A percentile compares a stretch with the other conserved stretches of the same genome.
These are phyloP conservation scores for Xanthoceras sorbifolium DNA, from an alignment of 345 rosid species.

Conservation along the genomic window DNA sequence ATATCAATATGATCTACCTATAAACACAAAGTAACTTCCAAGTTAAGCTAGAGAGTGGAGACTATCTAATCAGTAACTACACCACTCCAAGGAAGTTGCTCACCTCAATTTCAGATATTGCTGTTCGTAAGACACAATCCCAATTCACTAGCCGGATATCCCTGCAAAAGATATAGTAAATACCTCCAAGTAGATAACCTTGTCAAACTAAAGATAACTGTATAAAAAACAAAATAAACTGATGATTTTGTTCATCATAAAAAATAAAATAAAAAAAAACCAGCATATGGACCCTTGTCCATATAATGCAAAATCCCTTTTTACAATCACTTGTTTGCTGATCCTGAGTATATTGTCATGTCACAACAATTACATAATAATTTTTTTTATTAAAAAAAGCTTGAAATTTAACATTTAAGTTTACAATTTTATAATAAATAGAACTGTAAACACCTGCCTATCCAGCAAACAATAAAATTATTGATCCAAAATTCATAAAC, in stretches of 20 bases:
- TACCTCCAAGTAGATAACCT: background rate
- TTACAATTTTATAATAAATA: background rate
- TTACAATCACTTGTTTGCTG: background rate
- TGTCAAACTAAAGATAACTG: background rate
- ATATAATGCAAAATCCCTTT: background rate
- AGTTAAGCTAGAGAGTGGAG: constrained; percentile 24
- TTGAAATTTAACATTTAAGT: background rate
- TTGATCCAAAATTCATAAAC: constrained; percentile 1
- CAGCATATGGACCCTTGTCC: background rate
- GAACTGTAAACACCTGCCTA: background rate
- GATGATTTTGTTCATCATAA: background rate
- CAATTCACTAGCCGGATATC: constrained; percentile 84
- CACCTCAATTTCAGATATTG: constrained; percentile 92
- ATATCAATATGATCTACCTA: constrained; percentile 87
- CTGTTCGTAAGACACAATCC: constrained; percentile 85
- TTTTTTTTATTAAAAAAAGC: background rate
- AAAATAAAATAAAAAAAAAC: background rate
- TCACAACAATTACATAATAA: background rate
- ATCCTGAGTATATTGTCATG: background rate
- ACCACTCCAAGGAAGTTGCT: constrained; percentile 23
- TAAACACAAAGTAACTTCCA: constrained; percentile 30
- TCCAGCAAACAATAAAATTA: constrained; percentile 5
- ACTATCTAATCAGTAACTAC: constrained; percentile 17
- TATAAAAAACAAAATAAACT: background rate
- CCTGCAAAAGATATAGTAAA: constrained; percentile 45